These are phyloP conservation scores for Kluyveromyces nonfermentans DNA, from an alignment of 805 yeast genomes.

Conservation along the genomic window DNA sequence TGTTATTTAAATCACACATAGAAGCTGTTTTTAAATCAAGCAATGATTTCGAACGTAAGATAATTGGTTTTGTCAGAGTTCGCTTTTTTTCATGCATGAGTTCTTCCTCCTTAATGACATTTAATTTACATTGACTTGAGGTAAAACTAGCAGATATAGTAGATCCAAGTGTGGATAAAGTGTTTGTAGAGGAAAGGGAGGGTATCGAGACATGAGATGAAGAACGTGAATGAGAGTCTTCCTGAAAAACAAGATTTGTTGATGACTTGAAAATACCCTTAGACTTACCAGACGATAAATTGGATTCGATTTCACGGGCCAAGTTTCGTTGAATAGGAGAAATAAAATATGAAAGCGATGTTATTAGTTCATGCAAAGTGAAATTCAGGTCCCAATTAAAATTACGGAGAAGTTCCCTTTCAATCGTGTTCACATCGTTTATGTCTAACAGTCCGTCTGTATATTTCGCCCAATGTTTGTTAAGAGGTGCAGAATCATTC, in stretches of 20 bases:
- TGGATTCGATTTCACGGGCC: slow-evolving; percentile 9
- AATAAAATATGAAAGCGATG: slow-evolving; percentile 66
- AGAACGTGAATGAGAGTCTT: slow-evolving; percentile 22
- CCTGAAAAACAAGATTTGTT: slow-evolving; percentile 8
- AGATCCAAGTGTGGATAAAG: slow-evolving; percentile 20
- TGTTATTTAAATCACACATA: background rate
- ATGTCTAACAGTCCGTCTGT: slow-evolving; percentile 75
- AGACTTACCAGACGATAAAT: slow-evolving; percentile 9
- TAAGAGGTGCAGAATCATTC: slow-evolving; percentile 90
- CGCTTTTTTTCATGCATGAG: background rate
- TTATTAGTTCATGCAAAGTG: slow-evolving; percentile 56
- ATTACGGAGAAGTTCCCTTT: slow-evolving; percentile 72
- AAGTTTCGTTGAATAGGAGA: slow-evolving; percentile 50
- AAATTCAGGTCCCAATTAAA: slow-evolving; percentile 81
- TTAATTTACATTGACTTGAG: background rate
- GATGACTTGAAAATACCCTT: slow-evolving; percentile 4
- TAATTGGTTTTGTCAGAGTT: background rate
- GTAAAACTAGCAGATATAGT: background rate
- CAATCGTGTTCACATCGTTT: slow-evolving; percentile 82
- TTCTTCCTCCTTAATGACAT: background rate
- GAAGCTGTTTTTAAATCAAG: background rate
- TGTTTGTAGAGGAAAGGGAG: slow-evolving; percentile 33
- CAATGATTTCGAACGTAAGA: background rate
- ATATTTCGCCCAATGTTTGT: slow-evolving; percentile 92
- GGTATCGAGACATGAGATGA: slow-evolving; percentile 32